Conservation (phyloP, 2,329 filamentous ascomycete species). For the Pseudocercospora fijiensis region DNA sequence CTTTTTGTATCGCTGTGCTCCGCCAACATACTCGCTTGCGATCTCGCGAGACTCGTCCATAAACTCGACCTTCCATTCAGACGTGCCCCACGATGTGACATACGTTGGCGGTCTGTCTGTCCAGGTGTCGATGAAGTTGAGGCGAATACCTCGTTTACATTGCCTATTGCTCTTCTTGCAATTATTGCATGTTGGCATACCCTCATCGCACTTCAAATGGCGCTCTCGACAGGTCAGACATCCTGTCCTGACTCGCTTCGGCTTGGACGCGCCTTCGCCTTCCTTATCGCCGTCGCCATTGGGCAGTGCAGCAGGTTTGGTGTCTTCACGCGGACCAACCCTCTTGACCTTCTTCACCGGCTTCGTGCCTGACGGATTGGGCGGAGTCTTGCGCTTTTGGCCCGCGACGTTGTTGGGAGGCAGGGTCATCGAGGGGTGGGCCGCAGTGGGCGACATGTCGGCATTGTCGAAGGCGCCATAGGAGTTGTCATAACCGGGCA, state of each 20-base stretch:
- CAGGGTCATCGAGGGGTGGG: slow-evolving; percentile 14
- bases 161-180: slow-evolving; percentile 82
- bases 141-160: slow-evolving; percentile 79
- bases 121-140: slow-evolving; percentile 89
- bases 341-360: slow-evolving; percentile 36
- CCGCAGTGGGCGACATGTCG: slow-evolving; percentile 22
- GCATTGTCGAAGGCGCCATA: slow-evolving; percentile 27
- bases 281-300: slow-evolving; percentile 37
- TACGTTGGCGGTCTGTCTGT: slow-evolving; percentile 62
- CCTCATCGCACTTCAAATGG: slow-evolving; percentile 89
- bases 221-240: slow-evolving; percentile 87
- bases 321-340: slow-evolving; percentile 32
- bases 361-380: slow-evolving; percentile 28
- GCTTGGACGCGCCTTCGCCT: slow-evolving; percentile 52
- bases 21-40: slow-evolving; percentile 84
- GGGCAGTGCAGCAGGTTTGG: slow-evolving; percentile 26
- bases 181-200: slow-evolving; percentile 65
- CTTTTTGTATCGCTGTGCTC: slow-evolving; percentile 67
- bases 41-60: slow-evolving; percentile 86
- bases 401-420: slow-evolving; percentile 10
- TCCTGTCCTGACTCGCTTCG: slow-evolving; percentile 84
- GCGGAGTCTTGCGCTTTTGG: slow-evolving; percentile 34
- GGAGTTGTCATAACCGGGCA: slow-evolving; percentile 76
- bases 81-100: slow-evolving; percentile 57
- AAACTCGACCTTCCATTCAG: slow-evolving; percentile 73